phyloP scores from a whole-genome alignment of 2,329 filamentous ascomycete species.

The Nothophoma quercina region DNA sequence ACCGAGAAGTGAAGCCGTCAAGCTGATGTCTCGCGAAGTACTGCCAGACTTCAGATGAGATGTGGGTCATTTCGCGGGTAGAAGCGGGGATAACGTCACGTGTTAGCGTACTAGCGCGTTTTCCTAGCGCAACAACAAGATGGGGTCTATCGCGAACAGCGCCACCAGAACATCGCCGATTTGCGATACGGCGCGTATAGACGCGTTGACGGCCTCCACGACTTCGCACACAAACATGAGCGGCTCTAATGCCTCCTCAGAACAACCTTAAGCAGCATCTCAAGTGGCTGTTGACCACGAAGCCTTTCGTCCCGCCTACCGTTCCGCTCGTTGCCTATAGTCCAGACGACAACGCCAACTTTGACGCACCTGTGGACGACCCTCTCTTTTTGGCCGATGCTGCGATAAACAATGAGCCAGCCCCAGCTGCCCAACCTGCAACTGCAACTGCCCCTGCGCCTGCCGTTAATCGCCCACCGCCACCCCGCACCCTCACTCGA shows the following conservation, averaged over 20 bases:
- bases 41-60: slow-evolving; percentile 7
- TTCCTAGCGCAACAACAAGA: slow-evolving; percentile 28
- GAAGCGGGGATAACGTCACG: slow-evolving; percentile 28
- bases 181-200: slow-evolving; percentile 18
- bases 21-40: slow-evolving; percentile 8
- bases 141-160: slow-evolving; percentile 19
- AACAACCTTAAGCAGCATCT: slow-evolving; percentile 59
- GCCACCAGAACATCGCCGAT: slow-evolving; percentile 30
- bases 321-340: slow-evolving; percentile 40
- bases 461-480: slow-evolving; percentile 24
- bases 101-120: slow-evolving; percentile 23
- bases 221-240: slow-evolving; percentile 32
- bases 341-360: slow-evolving; percentile 33
- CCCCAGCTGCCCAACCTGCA: slow-evolving; percentile 16
- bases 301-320: slow-evolving; percentile 54
- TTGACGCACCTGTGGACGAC: slow-evolving; percentile 28
- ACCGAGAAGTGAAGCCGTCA: background rate
- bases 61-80: slow-evolving; percentile 4
- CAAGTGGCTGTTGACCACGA: slow-evolving; percentile 56
- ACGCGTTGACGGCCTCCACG: slow-evolving; percentile 31
- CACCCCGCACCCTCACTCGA: slow-evolving; percentile 29
- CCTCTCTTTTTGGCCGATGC: slow-evolving; percentile 18
- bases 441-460: slow-evolving; percentile 23
- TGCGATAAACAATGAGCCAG: slow-evolving; percentile 31
- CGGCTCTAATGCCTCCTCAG: slow-evolving; percentile 53